Conservation (phyloP, 2,329 filamentous ascomycete species). For the Anisogramma anomala region DNA sequence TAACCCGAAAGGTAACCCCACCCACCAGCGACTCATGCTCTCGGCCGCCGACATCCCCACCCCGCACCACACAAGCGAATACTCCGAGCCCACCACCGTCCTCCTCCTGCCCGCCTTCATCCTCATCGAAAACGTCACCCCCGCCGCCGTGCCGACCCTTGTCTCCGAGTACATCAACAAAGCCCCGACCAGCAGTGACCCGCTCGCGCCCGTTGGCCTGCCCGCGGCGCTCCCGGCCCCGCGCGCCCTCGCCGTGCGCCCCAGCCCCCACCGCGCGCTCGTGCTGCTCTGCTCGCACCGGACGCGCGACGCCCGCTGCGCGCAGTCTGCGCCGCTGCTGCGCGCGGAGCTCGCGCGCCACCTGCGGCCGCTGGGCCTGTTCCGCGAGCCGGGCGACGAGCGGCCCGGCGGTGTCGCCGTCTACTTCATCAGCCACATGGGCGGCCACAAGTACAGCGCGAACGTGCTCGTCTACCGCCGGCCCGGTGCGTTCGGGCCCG, state of each 20-base stretch:
- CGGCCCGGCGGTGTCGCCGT: conserved; percentile 86
- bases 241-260: conserved; percentile 34
- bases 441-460: conserved; percentile 90
- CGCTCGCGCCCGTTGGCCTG: conserved; percentile 34
- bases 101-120: conserved; percentile 78
- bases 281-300: conserved; percentile 90
- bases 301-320: conserved; percentile 90
- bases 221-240: conserved; percentile 23
- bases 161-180: conserved; percentile 58
- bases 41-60: conserved; percentile 86
- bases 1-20: no score
- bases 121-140: conserved; percentile 72
- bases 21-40: conserved; percentile 64
- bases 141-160: conserved; percentile 58
- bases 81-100: conserved; percentile 62
- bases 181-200: conserved; percentile 61
- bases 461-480: conserved; percentile 87
- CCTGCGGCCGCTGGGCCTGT: conserved; percentile 70
- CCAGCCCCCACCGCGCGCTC: conserved; percentile 72
- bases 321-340: conserved; percentile 84
- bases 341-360: conserved; percentile 81
- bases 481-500: conserved; percentile 44
- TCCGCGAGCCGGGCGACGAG: conserved; percentile 78
- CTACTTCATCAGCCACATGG: conserved; percentile 93
- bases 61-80: conserved; percentile 52